Base-by-base conservation (phyloP, 2,329 filamentous ascomycete genomes). In the Aciculosporium take region DNA sequence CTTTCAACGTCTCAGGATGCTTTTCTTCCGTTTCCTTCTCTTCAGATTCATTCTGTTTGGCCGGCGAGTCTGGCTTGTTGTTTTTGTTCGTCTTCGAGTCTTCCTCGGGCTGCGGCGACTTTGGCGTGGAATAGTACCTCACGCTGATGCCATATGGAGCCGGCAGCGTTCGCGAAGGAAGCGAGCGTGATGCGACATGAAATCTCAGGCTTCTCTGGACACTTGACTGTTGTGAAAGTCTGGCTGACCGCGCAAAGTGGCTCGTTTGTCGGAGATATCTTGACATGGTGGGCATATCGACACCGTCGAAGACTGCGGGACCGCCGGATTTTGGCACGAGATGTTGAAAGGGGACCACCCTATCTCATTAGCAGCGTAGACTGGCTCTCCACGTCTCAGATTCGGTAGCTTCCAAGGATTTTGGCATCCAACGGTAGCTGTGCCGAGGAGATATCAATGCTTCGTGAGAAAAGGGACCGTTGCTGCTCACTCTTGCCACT, bases 211-310 rank as follows among this genome's bases (percentile, higher is more conserved):
- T 64, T 47, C 66, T 62, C 54, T 68, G 66, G 41, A 71, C 60
- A 46, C 70, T 61, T 52, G 65, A 62, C 55, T 70, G 68, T 54
- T 72, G 64, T 49, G 69, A 69, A 50, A 71, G 64, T 59, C 71
- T 72, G 45, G 74, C 72, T 55, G 76, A 67, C 59, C 73, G 71
- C 63, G 75, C 74, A 57, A 83, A 64, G 59, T 75, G 72, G 66
- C 75, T 74, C 59, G 79, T 72, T 60, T 76, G 75, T 59, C 78
- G 74, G 51, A 82, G 64, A 54, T 79, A 66, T 54, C 74, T 74
- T 59, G 76, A 77, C 79, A 83, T 83, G 62, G 58, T 53, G 50
- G 51, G 31, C 34, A 48, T 48, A 48, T 51, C 45, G 46, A 47
- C 46, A 49, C 49, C 53, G 50, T 56, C 53, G 55, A 50, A 24